phyloP scores from a whole-genome alignment of 768 basidiomycete genomes.

The Pholiota molesta region DNA sequence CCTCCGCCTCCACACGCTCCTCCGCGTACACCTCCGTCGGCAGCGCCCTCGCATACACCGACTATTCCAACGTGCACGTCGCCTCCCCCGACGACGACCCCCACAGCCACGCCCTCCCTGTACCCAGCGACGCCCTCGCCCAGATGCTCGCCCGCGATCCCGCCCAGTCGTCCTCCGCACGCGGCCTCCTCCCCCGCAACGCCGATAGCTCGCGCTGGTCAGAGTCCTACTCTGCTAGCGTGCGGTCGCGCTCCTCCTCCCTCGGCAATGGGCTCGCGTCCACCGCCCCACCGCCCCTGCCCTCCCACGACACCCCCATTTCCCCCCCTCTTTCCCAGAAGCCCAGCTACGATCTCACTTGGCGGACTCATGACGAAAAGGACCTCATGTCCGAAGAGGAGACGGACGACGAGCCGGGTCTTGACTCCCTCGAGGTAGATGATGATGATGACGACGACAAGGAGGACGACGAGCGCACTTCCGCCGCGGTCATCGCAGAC shows the following conservation, averaged over 20 bases:
- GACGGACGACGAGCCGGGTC: conserved; percentile 47
- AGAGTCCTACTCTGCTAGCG: conserved; percentile 63
- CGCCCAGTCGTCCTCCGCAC: conserved; percentile 44
- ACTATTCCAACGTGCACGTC: conserved; percentile 69
- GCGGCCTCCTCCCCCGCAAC: conserved; percentile 45
- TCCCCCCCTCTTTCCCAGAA: conserved; percentile 43
- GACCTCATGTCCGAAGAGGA: conserved; percentile 61
- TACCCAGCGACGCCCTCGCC: conserved; percentile 67
- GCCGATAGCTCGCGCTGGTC: conserved; percentile 76
- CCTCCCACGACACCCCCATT: conserved; percentile 33
- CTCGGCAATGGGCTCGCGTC: conserved; percentile 48
- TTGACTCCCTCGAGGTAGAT: conserved; percentile 31
- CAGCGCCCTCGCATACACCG: conserved; percentile 59
- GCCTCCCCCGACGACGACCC: conserved; percentile 64
- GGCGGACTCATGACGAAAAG: conserved; percentile 74
- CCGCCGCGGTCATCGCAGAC: conserved; percentile 78
- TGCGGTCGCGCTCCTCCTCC: conserved; percentile 74
- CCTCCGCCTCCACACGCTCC: conserved; percentile 72
- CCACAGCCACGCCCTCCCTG: conserved; percentile 48
- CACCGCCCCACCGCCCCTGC: conserved; percentile 34
- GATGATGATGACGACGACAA: conserved; percentile 46
- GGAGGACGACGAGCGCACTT: conserved; percentile 70
- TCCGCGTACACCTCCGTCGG: conserved; percentile 79
- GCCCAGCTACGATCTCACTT: conserved; percentile 76
- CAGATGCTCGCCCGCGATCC: conserved; percentile 61